Base-by-base conservation (phyloP, 192 early-diverging fungal genomes). In the Backusella morwellensis region DNA sequence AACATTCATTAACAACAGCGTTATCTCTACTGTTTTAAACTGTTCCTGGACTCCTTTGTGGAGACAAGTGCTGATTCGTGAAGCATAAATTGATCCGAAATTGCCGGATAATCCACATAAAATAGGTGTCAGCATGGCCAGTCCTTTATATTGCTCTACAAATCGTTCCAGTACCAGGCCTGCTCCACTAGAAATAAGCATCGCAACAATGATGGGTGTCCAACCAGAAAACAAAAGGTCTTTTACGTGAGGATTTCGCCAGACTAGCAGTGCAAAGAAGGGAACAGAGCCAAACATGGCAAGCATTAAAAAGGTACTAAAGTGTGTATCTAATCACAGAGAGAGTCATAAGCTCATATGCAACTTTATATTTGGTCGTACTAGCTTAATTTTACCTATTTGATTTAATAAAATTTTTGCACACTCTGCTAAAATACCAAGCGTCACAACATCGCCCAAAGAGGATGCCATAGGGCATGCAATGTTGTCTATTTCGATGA, bases 71-170 rank as follows among this genome's bases (percentile, higher is more conserved):
- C 91, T 93, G 34, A 95, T 89, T 7, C 94, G 85, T 38, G 91
- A 92, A 0, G 91, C 91, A 70, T 91, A 94, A 17, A 95, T 92
- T 6, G 94, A 92, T 35, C 90, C 92, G n/a, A 95, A 84, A 70
- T 95, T 95, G 34, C 94, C 94, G 29, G 88, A 85, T 14, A 94
- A 26, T 17, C 84, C 92, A 73, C 90, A 91, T 67, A 93, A 69
- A 6, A 93, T 88, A 23, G 92, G 92, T 3, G 91, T 86, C 35
- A 93, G 74, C 72, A 93, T 71, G 12, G 92, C 92, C 40, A 93
- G 79, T 6, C 90, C 92, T 34, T 83, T 82, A 68, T 85, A 93
- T 59, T 82, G 74, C 69, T 90, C 89, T n/a, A 93, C 85, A 75
- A 87, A 93, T 5, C 82, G 81, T 71, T 93, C 92, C 21, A 93